phyloP scores from a whole-genome alignment of 2,329 filamentous ascomycete species.

The Diaporthe helianthi region DNA sequence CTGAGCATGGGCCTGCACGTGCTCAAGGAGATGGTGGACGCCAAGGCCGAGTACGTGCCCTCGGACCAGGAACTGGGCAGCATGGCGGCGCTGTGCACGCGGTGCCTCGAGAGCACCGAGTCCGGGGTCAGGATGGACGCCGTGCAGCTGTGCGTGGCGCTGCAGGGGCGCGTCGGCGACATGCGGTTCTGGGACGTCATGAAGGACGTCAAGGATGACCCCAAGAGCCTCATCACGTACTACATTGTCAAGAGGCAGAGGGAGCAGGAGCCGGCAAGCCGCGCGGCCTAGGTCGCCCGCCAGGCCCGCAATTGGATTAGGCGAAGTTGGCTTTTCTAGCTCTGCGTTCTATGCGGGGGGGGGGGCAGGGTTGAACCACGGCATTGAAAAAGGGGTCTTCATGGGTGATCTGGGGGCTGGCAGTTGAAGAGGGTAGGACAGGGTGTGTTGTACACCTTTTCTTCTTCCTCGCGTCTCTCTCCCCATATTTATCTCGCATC shows the following conservation, averaged over 20 bases:
- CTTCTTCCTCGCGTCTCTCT: neutral
- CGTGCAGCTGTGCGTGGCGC: conserved; percentile 78
- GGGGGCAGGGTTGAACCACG: neutral
- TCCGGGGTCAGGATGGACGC: conserved; percentile 75
- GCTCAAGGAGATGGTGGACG: conserved; percentile 65
- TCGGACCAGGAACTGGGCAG: conserved; percentile 58
- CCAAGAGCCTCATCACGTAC: conserved; percentile 80
- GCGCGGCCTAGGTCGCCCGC: conserved; percentile 26
- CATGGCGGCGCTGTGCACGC: conserved; percentile 58
- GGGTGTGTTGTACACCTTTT: neutral
- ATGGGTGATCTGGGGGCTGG: neutral
- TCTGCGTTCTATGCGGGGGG: neutral
- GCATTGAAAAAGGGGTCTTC: too few species aligned
- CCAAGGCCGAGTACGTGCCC: conserved; percentile 54
- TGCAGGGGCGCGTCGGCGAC: conserved; percentile 70
- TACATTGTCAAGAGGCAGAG: conserved; percentile 77
- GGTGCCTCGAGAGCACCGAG: conserved; percentile 66
- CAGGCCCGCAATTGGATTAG: neutral
- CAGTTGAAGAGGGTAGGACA: neutral
- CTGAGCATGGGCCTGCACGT: conserved; percentile 70
- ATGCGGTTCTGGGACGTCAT: conserved; percentile 72
- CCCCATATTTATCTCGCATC: neutral
- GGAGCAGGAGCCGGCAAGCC: conserved; percentile 46
- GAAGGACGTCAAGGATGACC: conserved; percentile 70
- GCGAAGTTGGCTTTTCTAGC: neutral